Conservation (phyloP, 305 asterid genomes). For the Fraxinus xanthoxyloides region DNA sequence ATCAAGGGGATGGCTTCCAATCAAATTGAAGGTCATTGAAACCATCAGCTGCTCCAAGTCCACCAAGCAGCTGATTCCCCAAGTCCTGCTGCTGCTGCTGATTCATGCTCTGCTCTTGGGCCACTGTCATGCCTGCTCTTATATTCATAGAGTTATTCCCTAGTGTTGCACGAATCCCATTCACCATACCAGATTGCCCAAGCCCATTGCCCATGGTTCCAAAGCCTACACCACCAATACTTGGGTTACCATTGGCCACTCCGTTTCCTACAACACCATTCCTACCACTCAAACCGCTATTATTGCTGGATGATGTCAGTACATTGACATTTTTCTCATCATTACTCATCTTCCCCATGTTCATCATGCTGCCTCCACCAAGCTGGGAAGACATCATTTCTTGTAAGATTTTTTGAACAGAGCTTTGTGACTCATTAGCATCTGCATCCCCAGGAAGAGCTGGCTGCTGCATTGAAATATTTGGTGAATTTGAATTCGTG, state of each 20-base stretch:
- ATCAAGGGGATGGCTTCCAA: conserved; percentile 65
- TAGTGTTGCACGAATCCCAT: conserved; percentile 66
- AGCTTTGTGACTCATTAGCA: conserved; percentile 66
- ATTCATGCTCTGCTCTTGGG: conserved; percentile 67
- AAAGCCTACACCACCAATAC: conserved; percentile 58
- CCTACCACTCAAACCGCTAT: conserved; percentile 37
- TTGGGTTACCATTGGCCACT: conserved; percentile 40
- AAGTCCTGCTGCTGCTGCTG: conserved; percentile 78
- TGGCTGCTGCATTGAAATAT: conserved; percentile 53
- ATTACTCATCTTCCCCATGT: conserved; percentile 42
- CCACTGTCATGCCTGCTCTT: conserved; percentile 53
- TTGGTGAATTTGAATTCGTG: conserved; percentile 49
- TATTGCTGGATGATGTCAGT: conserved; percentile 37
- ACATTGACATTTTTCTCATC: conserved; percentile 54
- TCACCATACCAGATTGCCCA: conserved; percentile 64
- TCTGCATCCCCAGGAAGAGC: conserved; percentile 55
- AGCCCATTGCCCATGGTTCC: conserved; percentile 58
- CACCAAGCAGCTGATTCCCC: conserved; percentile 72
- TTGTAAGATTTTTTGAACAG: conserved; percentile 69
- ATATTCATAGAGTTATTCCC: conserved; percentile 56
- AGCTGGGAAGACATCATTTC: conserved; percentile 70
- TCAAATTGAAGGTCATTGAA: conserved; percentile 71
- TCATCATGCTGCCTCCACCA: conserved; percentile 47
- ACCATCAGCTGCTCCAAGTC: conserved; percentile 74
- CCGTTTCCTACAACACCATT: conserved; percentile 55